Conservation (phyloP, 345 rosid genomes). For the Aethionema arabicum region DNA sequence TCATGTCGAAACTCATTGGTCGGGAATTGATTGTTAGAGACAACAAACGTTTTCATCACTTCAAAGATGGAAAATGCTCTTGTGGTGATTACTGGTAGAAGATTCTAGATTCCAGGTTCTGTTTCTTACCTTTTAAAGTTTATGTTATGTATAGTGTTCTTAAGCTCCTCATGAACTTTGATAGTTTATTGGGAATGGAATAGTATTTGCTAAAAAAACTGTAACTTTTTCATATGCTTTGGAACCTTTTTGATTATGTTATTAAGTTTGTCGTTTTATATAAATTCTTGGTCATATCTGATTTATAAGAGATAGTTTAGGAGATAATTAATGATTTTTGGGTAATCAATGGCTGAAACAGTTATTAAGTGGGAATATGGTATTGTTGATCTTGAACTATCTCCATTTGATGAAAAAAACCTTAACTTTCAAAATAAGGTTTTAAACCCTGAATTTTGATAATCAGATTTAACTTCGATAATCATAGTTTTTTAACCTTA, state of each 20-base stretch:
- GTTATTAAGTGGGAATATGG: too few relatives aligned
- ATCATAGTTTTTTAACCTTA: too few relatives aligned
- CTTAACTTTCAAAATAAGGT: too few relatives aligned
- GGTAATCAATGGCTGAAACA: too few relatives aligned
- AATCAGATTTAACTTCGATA: too few relatives aligned
- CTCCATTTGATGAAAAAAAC: too few relatives aligned
- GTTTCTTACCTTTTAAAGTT: not conserved
- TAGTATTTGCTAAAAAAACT: constrained; percentile 19
- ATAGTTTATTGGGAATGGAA: constrained; percentile 14
- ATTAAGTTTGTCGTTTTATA: constrained; percentile 17
- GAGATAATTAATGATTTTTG: too few relatives aligned
- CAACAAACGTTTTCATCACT: constrained; percentile 78
- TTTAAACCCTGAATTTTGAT: too few relatives aligned
- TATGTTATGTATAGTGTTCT: constrained; percentile 37
- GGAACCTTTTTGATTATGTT: constrained; percentile 4
- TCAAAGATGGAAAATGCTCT: constrained; percentile 57
- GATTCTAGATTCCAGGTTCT: not conserved
- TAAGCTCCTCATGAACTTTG: constrained; percentile 12
- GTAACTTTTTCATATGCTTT: constrained; percentile 22
- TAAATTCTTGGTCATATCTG: constrained; percentile 1
- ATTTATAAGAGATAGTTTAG: not conserved
- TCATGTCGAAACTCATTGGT: constrained; percentile 76
- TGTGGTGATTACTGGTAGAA: constrained; percentile 61
- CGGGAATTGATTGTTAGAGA: constrained; percentile 71
- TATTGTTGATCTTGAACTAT: too few relatives aligned